A percentile compares a stretch with the other conserved stretches of the same genome.
Evolutionary conservation across 805 yeast genomes (phyloP).

Genomic region (Starmerella apicola): DNA sequence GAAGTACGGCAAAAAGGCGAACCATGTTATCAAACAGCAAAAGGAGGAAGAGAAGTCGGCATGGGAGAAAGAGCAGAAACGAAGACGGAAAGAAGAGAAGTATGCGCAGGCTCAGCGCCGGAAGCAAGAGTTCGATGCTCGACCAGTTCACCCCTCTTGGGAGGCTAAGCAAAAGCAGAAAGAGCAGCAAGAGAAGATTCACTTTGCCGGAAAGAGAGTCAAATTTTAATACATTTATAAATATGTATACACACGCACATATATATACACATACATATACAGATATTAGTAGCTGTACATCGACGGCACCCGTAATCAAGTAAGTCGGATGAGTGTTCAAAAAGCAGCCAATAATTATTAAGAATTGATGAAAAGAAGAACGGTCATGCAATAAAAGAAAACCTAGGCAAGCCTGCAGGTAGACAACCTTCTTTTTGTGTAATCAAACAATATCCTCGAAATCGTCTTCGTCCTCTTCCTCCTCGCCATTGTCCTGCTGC

Average conservation of each 20-base stretch:
- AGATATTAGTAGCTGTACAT: too few species aligned
- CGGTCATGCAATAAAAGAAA: too few species aligned
- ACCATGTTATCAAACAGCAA: constrained; percentile 61
- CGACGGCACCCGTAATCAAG: too few species aligned
- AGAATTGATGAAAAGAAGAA: too few species aligned
- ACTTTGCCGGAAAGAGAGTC: constrained; percentile 76
- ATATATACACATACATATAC: too few species aligned
- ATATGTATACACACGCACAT: neutral
- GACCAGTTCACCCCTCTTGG: constrained; percentile 91
- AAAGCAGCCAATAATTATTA: too few species aligned
- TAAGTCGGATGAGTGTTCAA: too few species aligned
- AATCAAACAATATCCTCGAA: constrained; percentile 20
- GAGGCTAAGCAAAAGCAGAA: constrained; percentile 70
- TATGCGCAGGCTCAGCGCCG: constrained; percentile 21
- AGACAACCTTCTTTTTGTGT: too few species aligned
- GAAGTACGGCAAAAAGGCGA: constrained; percentile 76
- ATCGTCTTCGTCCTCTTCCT: constrained; percentile 22
- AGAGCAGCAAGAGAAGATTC: constrained; percentile 44
- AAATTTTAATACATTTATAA: constrained; percentile 41
- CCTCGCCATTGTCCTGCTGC: constrained; percentile 17
- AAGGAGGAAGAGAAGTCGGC: constrained; percentile 43
- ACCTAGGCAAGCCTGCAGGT: too few species aligned
- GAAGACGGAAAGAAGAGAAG: constrained; percentile 9
- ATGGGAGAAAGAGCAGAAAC: constrained; percentile 17
- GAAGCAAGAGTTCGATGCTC: constrained; percentile 21